These are phyloP conservation scores for Pseudocercospora ulei DNA, from an alignment of 2,329 filamentous ascomycete species.

Conservation along the genomic window DNA sequence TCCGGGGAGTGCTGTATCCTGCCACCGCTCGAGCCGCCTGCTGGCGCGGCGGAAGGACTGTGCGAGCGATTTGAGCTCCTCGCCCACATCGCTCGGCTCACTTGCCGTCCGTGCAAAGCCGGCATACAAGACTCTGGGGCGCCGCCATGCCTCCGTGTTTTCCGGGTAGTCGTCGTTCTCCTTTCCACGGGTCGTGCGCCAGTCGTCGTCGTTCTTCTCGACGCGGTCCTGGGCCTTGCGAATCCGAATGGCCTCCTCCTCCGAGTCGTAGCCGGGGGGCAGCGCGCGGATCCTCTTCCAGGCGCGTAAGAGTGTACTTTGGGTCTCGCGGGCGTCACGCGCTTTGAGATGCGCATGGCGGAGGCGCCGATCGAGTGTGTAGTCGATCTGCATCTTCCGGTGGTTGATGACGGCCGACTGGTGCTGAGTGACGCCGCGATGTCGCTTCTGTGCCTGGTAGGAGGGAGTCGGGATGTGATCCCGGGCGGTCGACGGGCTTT, in stretches of 20 bases:
- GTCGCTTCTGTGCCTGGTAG: constrained; percentile 43
- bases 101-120: constrained; percentile 52
- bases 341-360: constrained; percentile 56
- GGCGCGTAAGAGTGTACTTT: constrained; percentile 58
- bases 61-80: constrained; percentile 58
- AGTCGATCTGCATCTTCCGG: constrained; percentile 67
- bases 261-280: constrained; percentile 42
- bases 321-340: constrained; percentile 51
- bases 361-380: constrained; percentile 66
- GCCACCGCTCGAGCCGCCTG: constrained; percentile 62
- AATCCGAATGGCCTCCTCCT: constrained; percentile 34
- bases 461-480: constrained; percentile 32
- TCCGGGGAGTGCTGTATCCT: constrained; percentile 35
- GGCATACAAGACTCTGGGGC: constrained; percentile 27
- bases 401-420: constrained; percentile 73
- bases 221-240: constrained; percentile 25
- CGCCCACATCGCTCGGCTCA: constrained; percentile 65
- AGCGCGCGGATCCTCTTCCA: constrained; percentile 52
- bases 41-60: constrained; percentile 55
- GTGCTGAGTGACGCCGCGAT: constrained; percentile 68
- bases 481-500: constrained; percentile 18
- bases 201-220: constrained; percentile 36
- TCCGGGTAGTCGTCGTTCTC: constrained; percentile 25
- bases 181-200: constrained; percentile 27
- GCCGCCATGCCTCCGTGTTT: constrained; percentile 23